Base-by-base conservation (phyloP, 2,329 filamentous ascomycete genomes). In the Sclerotinia subarctica region DNA sequence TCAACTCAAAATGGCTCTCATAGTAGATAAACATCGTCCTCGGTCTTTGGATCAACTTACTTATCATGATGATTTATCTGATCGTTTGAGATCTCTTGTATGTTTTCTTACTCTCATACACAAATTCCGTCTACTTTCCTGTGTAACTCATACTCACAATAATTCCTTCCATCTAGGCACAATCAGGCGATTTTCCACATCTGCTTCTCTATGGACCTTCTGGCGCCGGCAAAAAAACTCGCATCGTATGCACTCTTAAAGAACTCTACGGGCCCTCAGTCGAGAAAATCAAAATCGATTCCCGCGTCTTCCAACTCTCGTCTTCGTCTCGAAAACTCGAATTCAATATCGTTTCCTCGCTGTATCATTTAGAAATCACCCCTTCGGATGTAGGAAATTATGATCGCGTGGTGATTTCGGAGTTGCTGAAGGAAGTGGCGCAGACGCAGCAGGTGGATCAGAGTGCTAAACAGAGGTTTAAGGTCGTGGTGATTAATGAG, bases 271-370 rank as follows among this genome's bases (percentile, higher is more conserved):
- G 95, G 0, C 90, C 94, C 0, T 94, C 95, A 54, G 95, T 97
- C n/a, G 96, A 99, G 78, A 98, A 97, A 85, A 99, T 99, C 85
- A 98, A 98, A 82, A 98, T 99, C 80, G 95, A 99, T 78, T 92
- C 93, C 17, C 91, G 95, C 72, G 91, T 97, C 69, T 99, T 99
- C 82, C 94, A 97, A 80, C 57, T 67, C n/a, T 98, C 95, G 1
- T 94, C 88, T 29, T 91, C 90, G 77, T 98, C 97, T 80, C 93
- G 95, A 78, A 99, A 99, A 81, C 90, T 99, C 75, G 95, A 99
- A 81, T 99, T 99, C 86, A 99, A 97, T 82, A 96, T 99, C 72
- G 95, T 99, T 66, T 89, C 94, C 56, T 98, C 94, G 0, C 89
- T 97, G 72, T 99, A 99, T 81, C 95, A 99, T 79, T 89, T 99